Evolutionary conservation across 2,329 filamentous ascomycete species (phyloP).

Genomic region (Pleomassaria siparia): DNA sequence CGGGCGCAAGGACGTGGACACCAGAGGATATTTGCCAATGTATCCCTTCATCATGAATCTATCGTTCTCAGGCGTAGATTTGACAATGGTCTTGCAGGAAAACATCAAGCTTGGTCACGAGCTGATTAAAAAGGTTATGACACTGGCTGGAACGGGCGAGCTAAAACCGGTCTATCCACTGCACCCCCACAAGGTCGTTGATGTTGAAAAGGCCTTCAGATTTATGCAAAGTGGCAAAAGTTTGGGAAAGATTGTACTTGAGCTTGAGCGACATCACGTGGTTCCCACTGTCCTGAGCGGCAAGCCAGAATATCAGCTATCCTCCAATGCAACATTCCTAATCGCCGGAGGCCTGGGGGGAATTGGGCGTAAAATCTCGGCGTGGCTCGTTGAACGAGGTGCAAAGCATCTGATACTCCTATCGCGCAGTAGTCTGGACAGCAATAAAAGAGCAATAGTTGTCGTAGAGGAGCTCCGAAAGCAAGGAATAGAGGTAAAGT

Average conservation of each 20-base stretch:
- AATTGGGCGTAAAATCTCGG: slow-evolving; percentile 6
- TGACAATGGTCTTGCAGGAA: not conserved
- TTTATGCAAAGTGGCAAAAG: slow-evolving; percentile 18
- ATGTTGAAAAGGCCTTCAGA: slow-evolving; percentile 18
- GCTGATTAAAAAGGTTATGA: not conserved
- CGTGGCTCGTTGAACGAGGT: slow-evolving; percentile 17
- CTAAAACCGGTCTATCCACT: slow-evolving; percentile 8
- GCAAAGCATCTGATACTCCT: slow-evolving; percentile 17
- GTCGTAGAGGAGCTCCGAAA: not conserved
- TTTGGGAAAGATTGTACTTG: slow-evolving; percentile 17
- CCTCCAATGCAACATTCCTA: slow-evolving; percentile 11
- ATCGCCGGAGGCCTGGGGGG: slow-evolving; percentile 15
- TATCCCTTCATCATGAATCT: slow-evolving; percentile 2
- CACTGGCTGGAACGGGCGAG: not conserved
- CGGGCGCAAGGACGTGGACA: slow-evolving; percentile 10
- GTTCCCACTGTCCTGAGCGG: not conserved
- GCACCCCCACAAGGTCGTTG: slow-evolving; percentile 5
- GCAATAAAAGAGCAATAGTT: not conserved
- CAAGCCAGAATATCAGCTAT: not conserved
- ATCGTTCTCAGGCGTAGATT: not conserved
- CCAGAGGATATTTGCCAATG: slow-evolving; percentile 10
- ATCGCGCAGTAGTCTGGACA: slow-evolving; percentile 4
- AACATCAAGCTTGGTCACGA: not conserved
- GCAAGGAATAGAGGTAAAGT: not conserved
- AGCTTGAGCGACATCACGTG: not conserved